phyloP scores from a whole-genome alignment of 2,329 filamentous ascomycete genomes.

The Trichoderma simmonsii region DNA sequence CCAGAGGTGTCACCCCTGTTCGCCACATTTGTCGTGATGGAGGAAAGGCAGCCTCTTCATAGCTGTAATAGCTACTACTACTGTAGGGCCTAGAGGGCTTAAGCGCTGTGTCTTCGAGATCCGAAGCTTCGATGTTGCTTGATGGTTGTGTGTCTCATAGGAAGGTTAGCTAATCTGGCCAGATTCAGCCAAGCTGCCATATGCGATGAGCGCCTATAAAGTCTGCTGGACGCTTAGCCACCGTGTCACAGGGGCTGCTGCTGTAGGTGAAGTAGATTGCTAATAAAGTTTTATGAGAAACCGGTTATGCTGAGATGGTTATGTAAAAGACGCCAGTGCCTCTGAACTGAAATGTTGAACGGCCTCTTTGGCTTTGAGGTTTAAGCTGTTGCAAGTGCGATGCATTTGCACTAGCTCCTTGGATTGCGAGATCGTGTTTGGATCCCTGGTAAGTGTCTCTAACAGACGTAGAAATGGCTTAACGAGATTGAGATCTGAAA shows the following conservation, averaged over 20 bases:
- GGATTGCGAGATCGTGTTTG: neutral
- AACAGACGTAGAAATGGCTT: slow-evolving; percentile 1
- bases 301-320: neutral
- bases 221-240: neutral
- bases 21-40: neutral
- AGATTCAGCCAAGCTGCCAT: neutral
- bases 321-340: neutral
- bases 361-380: neutral
- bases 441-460: neutral
- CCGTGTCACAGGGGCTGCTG: neutral
- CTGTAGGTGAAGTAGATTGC: neutral
- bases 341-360: neutral
- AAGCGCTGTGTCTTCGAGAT: neutral
- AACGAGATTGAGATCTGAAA: neutral
- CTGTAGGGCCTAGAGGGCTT: neutral
- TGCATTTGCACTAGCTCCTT: neutral
- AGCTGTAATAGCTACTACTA: neutral
- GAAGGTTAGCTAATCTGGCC: neutral
- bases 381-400: neutral
- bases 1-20: neutral
- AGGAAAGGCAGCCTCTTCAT: neutral
- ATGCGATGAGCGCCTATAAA: neutral
- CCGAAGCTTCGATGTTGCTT: neutral
- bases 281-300: neutral
- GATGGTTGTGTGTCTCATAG: neutral